These are phyloP conservation scores for Kalanchoe fedtschenkoi DNA, from an alignment of 164 flowering plant species.

Conservation along the genomic window DNA sequence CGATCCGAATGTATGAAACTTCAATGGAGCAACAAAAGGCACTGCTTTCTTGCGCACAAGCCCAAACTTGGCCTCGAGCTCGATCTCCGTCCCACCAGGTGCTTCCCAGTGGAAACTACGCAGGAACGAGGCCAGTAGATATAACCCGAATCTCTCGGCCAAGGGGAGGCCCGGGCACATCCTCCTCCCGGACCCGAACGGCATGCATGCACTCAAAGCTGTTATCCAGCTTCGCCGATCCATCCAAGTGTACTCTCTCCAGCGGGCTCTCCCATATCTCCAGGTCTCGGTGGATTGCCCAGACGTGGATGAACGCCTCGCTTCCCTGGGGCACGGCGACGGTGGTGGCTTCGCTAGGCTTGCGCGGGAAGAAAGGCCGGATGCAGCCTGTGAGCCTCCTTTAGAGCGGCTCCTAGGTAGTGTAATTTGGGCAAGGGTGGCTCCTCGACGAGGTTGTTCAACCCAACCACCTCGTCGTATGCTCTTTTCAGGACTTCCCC, in stretches of 20 bases:
- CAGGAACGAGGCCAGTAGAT: conserved; percentile 23
- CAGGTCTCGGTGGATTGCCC: conserved; percentile 45
- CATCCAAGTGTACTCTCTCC: conserved; percentile 24
- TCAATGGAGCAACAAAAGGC: conserved; percentile 27
- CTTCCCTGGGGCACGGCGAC: conserved; percentile 28
- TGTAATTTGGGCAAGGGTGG: conserved; percentile 16
- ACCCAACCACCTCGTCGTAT: conserved; percentile 13
- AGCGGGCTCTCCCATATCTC: conserved; percentile 27
- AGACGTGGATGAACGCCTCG: conserved; percentile 21
- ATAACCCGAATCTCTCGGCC: conserved; percentile 24
- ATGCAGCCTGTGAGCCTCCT: conserved; percentile 29
- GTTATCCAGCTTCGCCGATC: too few relatives aligned
- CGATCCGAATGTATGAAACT: too few relatives aligned
- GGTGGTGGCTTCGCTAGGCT: conserved; percentile 10
- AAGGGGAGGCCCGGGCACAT: conserved; percentile 33
- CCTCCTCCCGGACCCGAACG: conserved; percentile 51
- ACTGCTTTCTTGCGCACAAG: conserved; percentile 21
- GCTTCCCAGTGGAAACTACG: conserved; percentile 32
- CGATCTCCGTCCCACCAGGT: conserved; percentile 16
- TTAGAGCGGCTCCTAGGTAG: conserved; percentile 26
- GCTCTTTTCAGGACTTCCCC: conserved; percentile 25
- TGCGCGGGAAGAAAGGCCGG: conserved; percentile 18
- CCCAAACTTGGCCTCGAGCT: conserved; percentile 26
- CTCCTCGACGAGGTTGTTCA: conserved; percentile 23
- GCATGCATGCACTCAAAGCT: too few relatives aligned